Evolutionary conservation across 805 yeast genomes (phyloP), one percentile per base, ranked within the genome.

Genomic region (Metschnikowia vanudenii): DNA sequence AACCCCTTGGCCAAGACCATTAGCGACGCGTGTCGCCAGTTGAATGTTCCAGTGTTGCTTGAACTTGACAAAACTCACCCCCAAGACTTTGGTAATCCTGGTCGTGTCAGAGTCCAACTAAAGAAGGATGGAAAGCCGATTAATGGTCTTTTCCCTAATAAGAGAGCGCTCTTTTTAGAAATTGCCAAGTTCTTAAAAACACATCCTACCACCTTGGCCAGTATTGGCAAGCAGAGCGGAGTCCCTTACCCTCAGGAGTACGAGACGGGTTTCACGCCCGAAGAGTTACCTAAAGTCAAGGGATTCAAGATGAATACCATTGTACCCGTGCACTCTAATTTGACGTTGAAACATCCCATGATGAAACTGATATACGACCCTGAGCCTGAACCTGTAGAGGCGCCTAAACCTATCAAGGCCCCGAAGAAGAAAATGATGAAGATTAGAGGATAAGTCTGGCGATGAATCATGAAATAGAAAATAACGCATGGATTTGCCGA

Each of bases 21-120:
- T 17, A 77, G 84, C 10, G 96, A 89, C 56, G 97, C 96, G 16
- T 76, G 75, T 75, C 60, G 73, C 26, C 48, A 45, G n/a, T 54
- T 70, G 44, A 55, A 60, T 24, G 50, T 73, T 34, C 74, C 74
- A 2, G 69, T 73, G 2, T 71, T 84, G 36, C 73, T 82, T 47
- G 94, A 88, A 66, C 82, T 92, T 50, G 88, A 85, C 49, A 94
- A 90, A 69, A 67, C 85, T 1, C 99, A 92, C 67, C 98, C 98
- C 11, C 96, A 91, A 65, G 98, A 92, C 67, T 94, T 85, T 78
- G 96, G 98, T 54, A 92, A 92, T 61, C 95, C 97, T 4, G 99
- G 99, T n/a, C 78, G 98, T 59, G 91, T 94, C 30, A 80, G 96
- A 55, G 85, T 90, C 18, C 71, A 81, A 37, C 54, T 88, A 34